These are phyloP conservation scores for Acacia pycnantha DNA, from an alignment of 331 rosid species.

Conservation along the genomic window DNA sequence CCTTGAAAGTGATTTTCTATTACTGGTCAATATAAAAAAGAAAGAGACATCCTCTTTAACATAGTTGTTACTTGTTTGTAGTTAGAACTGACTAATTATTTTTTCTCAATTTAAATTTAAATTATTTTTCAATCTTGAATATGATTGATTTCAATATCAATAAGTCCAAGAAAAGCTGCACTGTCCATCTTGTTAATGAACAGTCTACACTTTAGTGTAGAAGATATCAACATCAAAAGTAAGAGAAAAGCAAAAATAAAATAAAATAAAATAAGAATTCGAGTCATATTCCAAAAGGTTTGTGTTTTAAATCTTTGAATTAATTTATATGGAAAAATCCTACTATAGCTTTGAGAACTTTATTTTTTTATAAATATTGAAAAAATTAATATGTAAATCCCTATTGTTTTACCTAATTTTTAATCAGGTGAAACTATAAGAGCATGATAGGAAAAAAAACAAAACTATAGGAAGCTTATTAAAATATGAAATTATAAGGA, in stretches of 20 bases:
- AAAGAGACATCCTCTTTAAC: background rate
- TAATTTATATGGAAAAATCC: background rate
- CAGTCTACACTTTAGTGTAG: background rate
- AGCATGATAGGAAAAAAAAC: background rate
- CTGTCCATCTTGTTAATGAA: background rate
- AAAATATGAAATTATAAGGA: background rate
- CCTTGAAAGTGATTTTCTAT: background rate
- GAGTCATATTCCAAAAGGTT: background rate
- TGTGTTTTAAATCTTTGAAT: background rate
- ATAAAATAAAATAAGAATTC: too few species aligned
- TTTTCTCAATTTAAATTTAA: background rate
- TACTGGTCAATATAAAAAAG: background rate
- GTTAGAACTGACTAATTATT: background rate
- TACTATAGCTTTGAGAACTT: background rate
- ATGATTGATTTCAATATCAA: background rate
- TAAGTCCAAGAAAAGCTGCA: background rate
- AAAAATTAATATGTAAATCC: too few species aligned
- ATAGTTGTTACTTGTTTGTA: background rate
- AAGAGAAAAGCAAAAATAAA: background rate
- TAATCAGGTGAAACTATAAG: background rate
- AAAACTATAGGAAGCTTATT: too few species aligned
- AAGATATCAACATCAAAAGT: conserved; percentile 3
- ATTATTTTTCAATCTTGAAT: background rate
- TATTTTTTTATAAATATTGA: too few species aligned
- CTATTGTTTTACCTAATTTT: too few species aligned